Conservation (phyloP, 2,329 filamentous ascomycete genomes). For the Talaromyces sp. region DNA sequence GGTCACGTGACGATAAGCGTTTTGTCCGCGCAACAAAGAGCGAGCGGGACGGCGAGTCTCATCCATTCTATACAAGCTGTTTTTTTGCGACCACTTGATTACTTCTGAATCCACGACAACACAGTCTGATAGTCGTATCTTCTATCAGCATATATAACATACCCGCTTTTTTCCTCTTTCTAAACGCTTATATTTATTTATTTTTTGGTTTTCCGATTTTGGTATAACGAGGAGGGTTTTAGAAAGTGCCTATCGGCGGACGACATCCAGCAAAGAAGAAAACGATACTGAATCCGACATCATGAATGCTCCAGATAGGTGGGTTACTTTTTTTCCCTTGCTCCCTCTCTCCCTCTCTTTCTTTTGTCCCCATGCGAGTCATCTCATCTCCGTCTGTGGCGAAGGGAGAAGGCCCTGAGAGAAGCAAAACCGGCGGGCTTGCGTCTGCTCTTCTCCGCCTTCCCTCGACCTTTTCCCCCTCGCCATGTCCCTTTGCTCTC, state of each 20-base stretch:
- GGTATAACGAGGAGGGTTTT: not conserved
- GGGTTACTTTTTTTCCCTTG: not conserved
- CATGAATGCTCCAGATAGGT: constrained; percentile 17
- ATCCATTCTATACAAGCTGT: not conserved
- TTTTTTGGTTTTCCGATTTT: not conserved
- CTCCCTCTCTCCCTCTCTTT: not conserved
- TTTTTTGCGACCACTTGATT: not conserved
- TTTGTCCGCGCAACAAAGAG: not conserved
- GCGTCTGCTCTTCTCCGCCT: not conserved
- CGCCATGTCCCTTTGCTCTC: not conserved
- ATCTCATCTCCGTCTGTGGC: not conserved
- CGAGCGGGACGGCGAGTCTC: not conserved
- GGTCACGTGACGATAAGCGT: not conserved
- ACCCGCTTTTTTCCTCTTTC: not conserved
- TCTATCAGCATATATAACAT: not conserved
- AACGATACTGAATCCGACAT: not conserved
- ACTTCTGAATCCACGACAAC: not conserved
- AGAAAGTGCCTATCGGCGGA: not conserved
- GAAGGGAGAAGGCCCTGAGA: not conserved
- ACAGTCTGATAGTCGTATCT: not conserved
- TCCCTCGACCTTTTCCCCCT: not conserved
- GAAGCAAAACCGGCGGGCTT: not conserved
- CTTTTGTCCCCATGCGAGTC: not conserved
- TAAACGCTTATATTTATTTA: not conserved
- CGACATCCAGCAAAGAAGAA: not conserved